These are phyloP conservation scores for Naganishia randhawae DNA, from an alignment of 768 basidiomycete genomes.

Conservation along the genomic window DNA sequence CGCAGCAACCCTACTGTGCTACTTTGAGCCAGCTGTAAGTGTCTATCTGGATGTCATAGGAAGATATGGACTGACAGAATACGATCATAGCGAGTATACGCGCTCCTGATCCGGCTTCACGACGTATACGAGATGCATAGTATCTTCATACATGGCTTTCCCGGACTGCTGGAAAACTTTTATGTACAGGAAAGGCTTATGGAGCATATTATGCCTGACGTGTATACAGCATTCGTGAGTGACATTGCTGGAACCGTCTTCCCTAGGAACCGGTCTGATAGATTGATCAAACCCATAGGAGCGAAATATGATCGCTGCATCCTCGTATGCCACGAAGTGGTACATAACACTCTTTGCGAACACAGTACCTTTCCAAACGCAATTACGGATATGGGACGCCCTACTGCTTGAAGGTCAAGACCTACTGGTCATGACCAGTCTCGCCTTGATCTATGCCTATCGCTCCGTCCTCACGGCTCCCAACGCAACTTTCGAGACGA, in stretches of 20 bases:
- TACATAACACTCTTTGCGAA: constrained; percentile 97
- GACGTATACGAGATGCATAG: constrained; percentile 80
- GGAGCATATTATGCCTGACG: constrained; percentile 80
- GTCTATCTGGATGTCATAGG: background rate
- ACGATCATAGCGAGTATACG: constrained; percentile 62
- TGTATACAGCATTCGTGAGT: constrained; percentile 72
- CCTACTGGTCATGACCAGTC: constrained; percentile 74
- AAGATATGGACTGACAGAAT: background rate
- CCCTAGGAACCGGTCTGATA: background rate
- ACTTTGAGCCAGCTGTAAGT: constrained; percentile 74
- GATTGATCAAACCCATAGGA: constrained; percentile 50
- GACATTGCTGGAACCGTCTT: background rate
- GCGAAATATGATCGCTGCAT: constrained; percentile 84
- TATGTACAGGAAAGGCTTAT: constrained; percentile 89
- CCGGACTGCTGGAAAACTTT: constrained; percentile 90
- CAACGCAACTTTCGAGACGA: constrained; percentile 80
- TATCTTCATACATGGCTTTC: constrained; percentile 90
- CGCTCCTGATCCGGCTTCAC: constrained; percentile 79
- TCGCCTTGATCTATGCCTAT: constrained; percentile 79
- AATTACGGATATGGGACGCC: constrained; percentile 90
- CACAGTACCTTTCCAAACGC: constrained; percentile 90
- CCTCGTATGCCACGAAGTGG: constrained; percentile 97
- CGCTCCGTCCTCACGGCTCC: constrained; percentile 77
- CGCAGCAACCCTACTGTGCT: constrained; percentile 87
- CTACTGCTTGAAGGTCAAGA: constrained; percentile 88